phyloP scores from a whole-genome alignment of 1,139 yeast species.

The Sugiyamaella pinicola region DNA sequence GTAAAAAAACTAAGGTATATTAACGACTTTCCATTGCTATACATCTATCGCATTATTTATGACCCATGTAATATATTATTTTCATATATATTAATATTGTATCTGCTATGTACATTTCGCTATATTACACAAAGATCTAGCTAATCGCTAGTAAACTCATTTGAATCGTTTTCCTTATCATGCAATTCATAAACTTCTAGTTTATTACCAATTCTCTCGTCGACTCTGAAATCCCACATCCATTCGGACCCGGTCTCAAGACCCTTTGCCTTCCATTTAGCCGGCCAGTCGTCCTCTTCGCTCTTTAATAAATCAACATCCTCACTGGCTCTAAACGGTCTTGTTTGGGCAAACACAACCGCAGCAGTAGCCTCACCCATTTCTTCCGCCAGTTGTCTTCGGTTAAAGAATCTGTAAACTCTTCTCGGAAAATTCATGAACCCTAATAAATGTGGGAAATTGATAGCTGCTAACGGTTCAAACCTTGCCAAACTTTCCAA shows the following conservation, averaged over 20 bases:
- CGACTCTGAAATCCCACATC: conserved; percentile 75
- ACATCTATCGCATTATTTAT: conserved; percentile 9
- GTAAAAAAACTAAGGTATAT: conserved; percentile 18
- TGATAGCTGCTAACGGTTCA: conserved; percentile 69
- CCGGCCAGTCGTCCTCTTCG: conserved; percentile 93
- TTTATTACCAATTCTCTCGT: conserved; percentile 61
- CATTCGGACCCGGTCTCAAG: conserved; percentile 77
- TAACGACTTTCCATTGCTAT: conserved; percentile 8
- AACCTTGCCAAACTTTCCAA: conserved; percentile 42
- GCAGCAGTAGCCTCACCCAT: conserved; percentile 64
- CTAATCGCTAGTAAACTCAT: conserved; percentile 15
- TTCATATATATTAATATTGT: conserved; percentile 5
- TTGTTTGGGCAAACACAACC: conserved; percentile 56
- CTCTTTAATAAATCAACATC: conserved; percentile 59
- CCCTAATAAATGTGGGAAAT: conserved; percentile 77
- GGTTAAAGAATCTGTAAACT: conserved; percentile 75
- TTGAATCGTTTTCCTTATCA: conserved; percentile 4
- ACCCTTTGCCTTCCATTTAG: conserved; percentile 77
- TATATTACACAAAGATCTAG: conserved; percentile 11
- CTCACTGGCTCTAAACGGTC: conserved; percentile 55
- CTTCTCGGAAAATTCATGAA: conserved; percentile 75
- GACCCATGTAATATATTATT: conserved; percentile 5
- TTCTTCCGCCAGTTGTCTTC: conserved; percentile 69
- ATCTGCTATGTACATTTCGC: conserved; percentile 1
- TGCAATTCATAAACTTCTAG: conserved; percentile 55